phyloP scores from a whole-genome alignment of 192 early-diverging fungal genomes.

The Spinellus fusiger region DNA sequence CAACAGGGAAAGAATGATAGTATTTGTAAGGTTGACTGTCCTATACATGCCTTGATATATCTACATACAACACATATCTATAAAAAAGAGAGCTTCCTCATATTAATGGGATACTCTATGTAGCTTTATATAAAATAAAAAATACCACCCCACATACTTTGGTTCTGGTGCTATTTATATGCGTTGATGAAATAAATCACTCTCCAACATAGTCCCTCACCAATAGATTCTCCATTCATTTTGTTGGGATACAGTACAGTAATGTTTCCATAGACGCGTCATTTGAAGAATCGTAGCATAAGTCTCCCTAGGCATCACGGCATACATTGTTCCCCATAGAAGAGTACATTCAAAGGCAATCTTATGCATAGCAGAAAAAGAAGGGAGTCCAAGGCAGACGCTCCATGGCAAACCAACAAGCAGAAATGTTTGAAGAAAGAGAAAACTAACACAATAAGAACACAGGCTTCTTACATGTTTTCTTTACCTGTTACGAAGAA shows the following conservation, averaged over 20 bases:
- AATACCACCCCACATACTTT: too few relatives aligned
- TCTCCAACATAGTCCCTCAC: too few relatives aligned
- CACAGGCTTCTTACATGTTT: background rate
- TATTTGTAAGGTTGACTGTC: too few relatives aligned
- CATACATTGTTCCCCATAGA: background rate
- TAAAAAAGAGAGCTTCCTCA: too few relatives aligned
- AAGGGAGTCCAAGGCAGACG: background rate
- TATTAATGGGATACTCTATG: too few relatives aligned
- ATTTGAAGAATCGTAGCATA: background rate
- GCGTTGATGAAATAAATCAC: too few relatives aligned
- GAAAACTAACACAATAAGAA: background rate
- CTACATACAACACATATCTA: too few relatives aligned
- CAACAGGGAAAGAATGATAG: too few relatives aligned
- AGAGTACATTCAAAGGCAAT: background rate
- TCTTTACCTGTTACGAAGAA: background rate
- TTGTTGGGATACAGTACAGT: background rate
- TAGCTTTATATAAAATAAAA: too few relatives aligned
- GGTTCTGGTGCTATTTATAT: too few relatives aligned
- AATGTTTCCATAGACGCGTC: background rate
- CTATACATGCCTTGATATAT: too few relatives aligned
- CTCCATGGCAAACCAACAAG: background rate
- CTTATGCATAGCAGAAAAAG: background rate
- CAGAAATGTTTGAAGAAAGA: background rate
- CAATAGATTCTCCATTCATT: background rate
- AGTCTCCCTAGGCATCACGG: background rate